Evolutionary conservation across 169 alveolate species (phyloP).

Genomic region (Plasmodium berghei): DNA sequence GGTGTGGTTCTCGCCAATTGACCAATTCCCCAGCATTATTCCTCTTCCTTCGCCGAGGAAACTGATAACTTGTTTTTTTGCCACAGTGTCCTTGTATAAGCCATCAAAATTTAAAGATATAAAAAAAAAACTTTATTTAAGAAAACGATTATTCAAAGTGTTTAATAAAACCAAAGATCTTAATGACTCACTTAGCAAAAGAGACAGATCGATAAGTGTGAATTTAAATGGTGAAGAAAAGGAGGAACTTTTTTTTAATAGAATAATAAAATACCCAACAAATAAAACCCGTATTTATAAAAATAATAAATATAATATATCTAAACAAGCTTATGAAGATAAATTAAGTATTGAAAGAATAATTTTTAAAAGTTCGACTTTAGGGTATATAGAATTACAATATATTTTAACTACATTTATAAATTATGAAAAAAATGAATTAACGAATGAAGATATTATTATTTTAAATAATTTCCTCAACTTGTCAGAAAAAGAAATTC

Average conservation of each 20-base stretch:
- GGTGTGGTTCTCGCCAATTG: too few relatives aligned
- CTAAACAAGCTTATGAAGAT: conserved; percentile 1
- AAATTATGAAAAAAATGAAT: conserved; percentile 33
- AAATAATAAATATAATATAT: conserved; percentile 58
- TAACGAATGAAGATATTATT: conserved; percentile 26
- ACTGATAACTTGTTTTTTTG: conserved; percentile 5
- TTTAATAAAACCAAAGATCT: too few relatives aligned
- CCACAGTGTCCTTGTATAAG: conserved; percentile 60
- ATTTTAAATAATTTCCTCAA: conserved; percentile 36
- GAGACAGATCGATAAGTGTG: not conserved
- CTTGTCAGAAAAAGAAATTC: conserved; percentile 71
- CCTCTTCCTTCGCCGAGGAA: too few relatives aligned
- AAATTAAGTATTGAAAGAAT: conserved; percentile 33
- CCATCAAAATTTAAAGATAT: conserved; percentile 64
- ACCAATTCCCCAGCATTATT: too few relatives aligned
- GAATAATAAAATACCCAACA: conserved; percentile 14
- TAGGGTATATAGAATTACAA: conserved; percentile 68
- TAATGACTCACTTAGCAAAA: not conserved
- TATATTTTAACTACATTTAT: conserved; percentile 55
- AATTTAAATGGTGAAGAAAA: not conserved
- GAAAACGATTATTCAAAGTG: conserved; percentile 47
- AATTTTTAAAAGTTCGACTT: conserved; percentile 39
- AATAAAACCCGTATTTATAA: conserved; percentile 54
- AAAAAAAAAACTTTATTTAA: conserved; percentile 49
- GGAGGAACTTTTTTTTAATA: conserved; percentile 22